phyloP scores from a whole-genome alignment of 345 rosid genomes.

The Aegle marmelos region DNA sequence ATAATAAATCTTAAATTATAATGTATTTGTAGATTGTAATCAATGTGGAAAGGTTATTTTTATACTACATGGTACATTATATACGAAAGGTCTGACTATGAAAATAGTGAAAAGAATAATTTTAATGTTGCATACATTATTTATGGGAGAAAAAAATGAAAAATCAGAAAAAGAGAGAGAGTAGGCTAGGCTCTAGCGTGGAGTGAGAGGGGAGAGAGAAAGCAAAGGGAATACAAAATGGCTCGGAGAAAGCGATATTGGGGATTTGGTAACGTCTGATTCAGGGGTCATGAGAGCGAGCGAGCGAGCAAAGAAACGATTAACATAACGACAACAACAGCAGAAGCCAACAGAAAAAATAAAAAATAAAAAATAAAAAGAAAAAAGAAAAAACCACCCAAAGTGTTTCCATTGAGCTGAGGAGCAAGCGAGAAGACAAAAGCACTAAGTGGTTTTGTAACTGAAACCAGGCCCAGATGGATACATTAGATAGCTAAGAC shows the following conservation, averaged over 20 bases:
- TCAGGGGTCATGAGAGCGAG: constrained; percentile 3
- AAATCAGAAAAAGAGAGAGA: not conserved
- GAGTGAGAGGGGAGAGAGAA: not conserved
- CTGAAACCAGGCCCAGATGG: constrained; percentile 21
- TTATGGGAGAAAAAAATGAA: not conserved
- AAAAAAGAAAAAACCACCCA: not conserved
- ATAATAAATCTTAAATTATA: too few relatives aligned
- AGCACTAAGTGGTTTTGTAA: constrained; percentile 34
- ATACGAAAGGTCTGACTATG: too few relatives aligned
- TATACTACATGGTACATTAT: too few relatives aligned
- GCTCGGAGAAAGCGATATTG: constrained; percentile 20
- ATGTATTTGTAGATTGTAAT: too few relatives aligned
- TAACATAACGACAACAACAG: constrained; percentile 4
- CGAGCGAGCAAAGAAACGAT: not conserved
- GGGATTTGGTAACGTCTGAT: constrained; percentile 36
- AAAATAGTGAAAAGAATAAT: too few relatives aligned
- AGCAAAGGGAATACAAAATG: not conserved
- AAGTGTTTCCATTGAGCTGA: not conserved
- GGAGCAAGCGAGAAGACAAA: constrained; percentile 21
- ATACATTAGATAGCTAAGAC: not conserved
- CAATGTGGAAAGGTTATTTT: too few relatives aligned
- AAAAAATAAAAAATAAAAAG: not conserved
- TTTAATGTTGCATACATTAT: too few relatives aligned
- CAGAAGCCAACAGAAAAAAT: not conserved
- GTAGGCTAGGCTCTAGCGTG: not conserved